Evolutionary conservation across 176 grass and related monocot species (phyloP).

Genomic region (Triticum timopheevii): DNA sequence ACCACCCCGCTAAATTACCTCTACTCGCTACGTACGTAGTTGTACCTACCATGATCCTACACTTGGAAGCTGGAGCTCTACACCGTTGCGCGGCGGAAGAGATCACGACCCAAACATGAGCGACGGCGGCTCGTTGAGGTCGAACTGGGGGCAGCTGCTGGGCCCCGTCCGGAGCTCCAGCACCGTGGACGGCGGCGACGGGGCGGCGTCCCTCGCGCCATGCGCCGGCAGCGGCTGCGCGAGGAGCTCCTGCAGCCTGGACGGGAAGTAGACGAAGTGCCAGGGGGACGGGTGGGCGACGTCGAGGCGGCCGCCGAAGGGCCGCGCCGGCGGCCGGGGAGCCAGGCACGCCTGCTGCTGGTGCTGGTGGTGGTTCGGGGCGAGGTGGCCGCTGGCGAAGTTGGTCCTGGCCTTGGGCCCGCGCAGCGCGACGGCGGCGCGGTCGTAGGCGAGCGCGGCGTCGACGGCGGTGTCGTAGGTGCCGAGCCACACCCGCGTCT

Average conservation of each 20-base stretch:
- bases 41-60: neutral
- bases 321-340: neutral
- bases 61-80: neutral
- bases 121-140: conserved; percentile 92
- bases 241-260: neutral
- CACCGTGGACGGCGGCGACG: conserved; percentile 64
- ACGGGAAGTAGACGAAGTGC: conserved; percentile 43
- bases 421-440: conserved; percentile 71
- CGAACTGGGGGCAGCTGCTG: conserved; percentile 51
- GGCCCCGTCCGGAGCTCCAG: conserved; percentile 63
- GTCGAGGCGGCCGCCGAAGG: conserved; percentile 20
- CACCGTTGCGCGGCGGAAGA: neutral
- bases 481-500: conserved; percentile 93
- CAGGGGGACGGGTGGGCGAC: conserved; percentile 39
- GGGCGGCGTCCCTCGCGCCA: neutral
- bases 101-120: conserved; percentile 38
- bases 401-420: conserved; percentile 84
- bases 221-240: neutral
- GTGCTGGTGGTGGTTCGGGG: neutral
- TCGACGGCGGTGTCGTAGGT: conserved; percentile 93
- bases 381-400: conserved; percentile 25
- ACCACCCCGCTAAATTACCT: neutral
- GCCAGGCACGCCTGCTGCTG: neutral
- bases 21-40: neutral
- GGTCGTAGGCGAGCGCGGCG: conserved; percentile 92